Percentiles rank a stretch among this genome's conserved stretches.
Conservation (phyloP, 176 grass and related monocot genomes). For the Raddia distichophylla region DNA sequence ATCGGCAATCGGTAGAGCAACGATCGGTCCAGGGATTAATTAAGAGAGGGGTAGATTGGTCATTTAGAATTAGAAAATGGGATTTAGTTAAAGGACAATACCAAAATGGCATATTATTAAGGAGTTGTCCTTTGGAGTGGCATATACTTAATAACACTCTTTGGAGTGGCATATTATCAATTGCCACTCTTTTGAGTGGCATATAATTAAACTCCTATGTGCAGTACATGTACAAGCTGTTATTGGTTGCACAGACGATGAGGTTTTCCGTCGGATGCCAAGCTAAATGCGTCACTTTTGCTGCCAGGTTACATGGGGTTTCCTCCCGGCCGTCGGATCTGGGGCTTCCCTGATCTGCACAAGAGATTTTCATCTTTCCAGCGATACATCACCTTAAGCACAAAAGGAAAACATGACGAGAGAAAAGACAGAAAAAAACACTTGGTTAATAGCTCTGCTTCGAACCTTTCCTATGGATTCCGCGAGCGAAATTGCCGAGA, state of each 20-base stretch:
- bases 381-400: not conserved
- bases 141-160: too few species aligned
- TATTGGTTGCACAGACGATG: slow-evolving; percentile 60
- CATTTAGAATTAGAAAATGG: too few species aligned
- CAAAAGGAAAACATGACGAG: not conserved
- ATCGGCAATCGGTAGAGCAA: too few species aligned
- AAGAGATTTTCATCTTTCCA: not conserved
- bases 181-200: too few species aligned
- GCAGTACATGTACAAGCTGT: slow-evolving; percentile 78
- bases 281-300: slow-evolving; percentile 63
- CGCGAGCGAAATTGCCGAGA: slow-evolving; percentile 33
- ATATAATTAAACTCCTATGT: too few species aligned
- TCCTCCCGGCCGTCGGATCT: slow-evolving; percentile 45
- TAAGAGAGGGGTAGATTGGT: too few species aligned
- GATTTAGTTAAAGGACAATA: too few species aligned
- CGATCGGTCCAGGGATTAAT: too few species aligned
- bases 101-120: too few species aligned
- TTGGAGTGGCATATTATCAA: too few species aligned
- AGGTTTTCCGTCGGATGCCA: slow-evolving; percentile 70
- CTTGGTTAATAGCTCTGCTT: not conserved
- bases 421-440: not conserved
- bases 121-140: too few species aligned
- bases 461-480: slow-evolving; percentile 37
- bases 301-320: slow-evolving; percentile 48
- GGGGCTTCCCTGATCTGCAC: slow-evolving; percentile 43